phyloP scores from a whole-genome alignment of 495 filamentous ascomycete genomes.

The Neurospora intermedia region DNA sequence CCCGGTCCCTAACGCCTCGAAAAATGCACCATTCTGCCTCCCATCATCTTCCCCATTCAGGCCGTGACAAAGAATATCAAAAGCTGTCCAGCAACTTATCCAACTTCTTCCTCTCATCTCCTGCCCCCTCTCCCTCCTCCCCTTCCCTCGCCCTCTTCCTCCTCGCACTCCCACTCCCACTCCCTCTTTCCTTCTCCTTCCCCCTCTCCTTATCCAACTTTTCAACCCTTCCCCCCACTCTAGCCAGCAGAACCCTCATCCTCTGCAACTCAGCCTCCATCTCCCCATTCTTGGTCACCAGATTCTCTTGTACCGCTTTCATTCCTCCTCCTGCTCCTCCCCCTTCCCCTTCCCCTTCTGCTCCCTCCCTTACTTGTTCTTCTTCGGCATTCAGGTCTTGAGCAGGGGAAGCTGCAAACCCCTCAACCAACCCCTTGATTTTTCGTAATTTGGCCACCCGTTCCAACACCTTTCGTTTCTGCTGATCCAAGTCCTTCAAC shows the following conservation, averaged over 20 bases:
- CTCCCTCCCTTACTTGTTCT: not conserved
- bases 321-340: slow-evolving; percentile 6
- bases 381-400: not conserved
- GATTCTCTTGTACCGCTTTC: slow-evolving; percentile 60
- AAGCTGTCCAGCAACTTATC: slow-evolving; percentile 27
- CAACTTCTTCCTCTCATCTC: slow-evolving; percentile 30
- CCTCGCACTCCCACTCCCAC: not conserved
- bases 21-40: not conserved
- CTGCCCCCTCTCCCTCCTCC: slow-evolving; percentile 16
- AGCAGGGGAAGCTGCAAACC: slow-evolving; percentile 28
- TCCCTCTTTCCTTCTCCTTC: slow-evolving; percentile 4
- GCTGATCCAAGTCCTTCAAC: slow-evolving; percentile 41
- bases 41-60: not conserved
- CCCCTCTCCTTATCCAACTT: slow-evolving; percentile 18
- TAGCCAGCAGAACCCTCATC: slow-evolving; percentile 64
- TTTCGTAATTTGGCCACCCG: slow-evolving; percentile 46
- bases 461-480: slow-evolving; percentile 41
- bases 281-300: slow-evolving; percentile 64
- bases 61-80: slow-evolving; percentile 6
- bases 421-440: slow-evolving; percentile 47
- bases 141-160: not conserved
- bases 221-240: slow-evolving; percentile 53
- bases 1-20: not conserved
- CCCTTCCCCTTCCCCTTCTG: slow-evolving; percentile 5
- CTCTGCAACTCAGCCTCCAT: slow-evolving; percentile 61